Percentiles rank a stretch among this genome's conserved stretches.
These are phyloP conservation scores for Teunomyces lycoperdinae DNA, from an alignment of 805 yeast species.

Conservation along the genomic window DNA sequence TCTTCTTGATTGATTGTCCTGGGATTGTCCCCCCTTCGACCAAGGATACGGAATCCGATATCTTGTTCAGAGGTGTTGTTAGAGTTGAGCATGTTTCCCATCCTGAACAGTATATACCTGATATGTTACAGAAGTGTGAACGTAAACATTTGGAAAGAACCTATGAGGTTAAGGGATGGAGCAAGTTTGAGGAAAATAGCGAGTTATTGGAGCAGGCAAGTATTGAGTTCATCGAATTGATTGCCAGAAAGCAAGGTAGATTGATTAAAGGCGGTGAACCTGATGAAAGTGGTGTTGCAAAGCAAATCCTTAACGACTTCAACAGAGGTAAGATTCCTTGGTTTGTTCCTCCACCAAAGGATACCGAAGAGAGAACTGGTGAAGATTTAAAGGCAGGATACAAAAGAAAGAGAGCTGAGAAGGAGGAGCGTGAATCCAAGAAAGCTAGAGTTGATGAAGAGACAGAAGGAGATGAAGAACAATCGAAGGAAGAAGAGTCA, in stretches of 20 bases:
- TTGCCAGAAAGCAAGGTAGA: slow-evolving; percentile 92
- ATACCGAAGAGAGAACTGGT: slow-evolving; percentile 58
- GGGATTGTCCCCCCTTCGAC: slow-evolving; percentile 97
- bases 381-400: slow-evolving; percentile 53
- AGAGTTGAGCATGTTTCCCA: slow-evolving; percentile 96
- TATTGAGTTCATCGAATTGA: slow-evolving; percentile 76
- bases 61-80: slow-evolving; percentile 93
- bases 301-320: slow-evolving; percentile 87
- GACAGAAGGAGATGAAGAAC: slow-evolving; percentile 15
- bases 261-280: slow-evolving; percentile 97
- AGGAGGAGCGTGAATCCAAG: slow-evolving; percentile 34
- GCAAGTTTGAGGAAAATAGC: slow-evolving; percentile 38
- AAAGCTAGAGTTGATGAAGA: slow-evolving; percentile 22
- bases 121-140: slow-evolving; percentile 79
- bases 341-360: slow-evolving; percentile 88
- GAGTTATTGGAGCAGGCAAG: slow-evolving; percentile 48
- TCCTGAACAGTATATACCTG: slow-evolving; percentile 95
- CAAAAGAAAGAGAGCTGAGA: slow-evolving; percentile 53
- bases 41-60: slow-evolving; percentile 87
- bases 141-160: slow-evolving; percentile 91
- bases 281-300: slow-evolving; percentile 90
- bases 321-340: slow-evolving; percentile 97
- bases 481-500: slow-evolving; percentile 14
- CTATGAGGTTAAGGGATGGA: slow-evolving; percentile 92
- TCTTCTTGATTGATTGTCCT: slow-evolving; percentile 95